Conservation (phyloP, 2,329 filamentous ascomycete species). For the Achaetomium macrosporum region DNA sequence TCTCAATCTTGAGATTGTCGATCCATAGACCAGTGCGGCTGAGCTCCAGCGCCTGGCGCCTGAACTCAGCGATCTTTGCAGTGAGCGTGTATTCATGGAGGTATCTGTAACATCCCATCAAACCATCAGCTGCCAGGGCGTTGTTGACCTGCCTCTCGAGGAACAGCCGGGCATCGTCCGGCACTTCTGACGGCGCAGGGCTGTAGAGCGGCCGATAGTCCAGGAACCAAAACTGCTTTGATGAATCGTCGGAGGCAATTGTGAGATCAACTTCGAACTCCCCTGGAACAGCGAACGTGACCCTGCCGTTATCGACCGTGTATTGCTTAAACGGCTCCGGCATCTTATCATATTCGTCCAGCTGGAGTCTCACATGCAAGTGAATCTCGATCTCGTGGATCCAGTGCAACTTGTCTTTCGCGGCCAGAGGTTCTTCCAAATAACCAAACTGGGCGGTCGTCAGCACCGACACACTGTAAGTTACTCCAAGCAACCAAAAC, state of each 20-base stretch:
- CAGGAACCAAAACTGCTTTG: conserved; percentile 87
- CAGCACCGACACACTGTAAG: conserved; percentile 20
- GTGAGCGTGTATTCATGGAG: conserved; percentile 85
- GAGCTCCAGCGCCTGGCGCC: conserved; percentile 68
- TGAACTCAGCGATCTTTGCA: conserved; percentile 80
- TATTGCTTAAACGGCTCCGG: conserved; percentile 74
- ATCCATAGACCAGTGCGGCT: conserved; percentile 65
- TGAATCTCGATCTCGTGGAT: conserved; percentile 78
- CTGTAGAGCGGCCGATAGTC: conserved; percentile 81
- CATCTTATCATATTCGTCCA: conserved; percentile 72
- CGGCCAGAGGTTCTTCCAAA: conserved; percentile 65
- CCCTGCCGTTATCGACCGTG: conserved; percentile 75
- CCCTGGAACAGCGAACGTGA: conserved; percentile 73
- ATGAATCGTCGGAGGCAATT: conserved; percentile 76
- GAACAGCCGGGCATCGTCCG: conserved; percentile 56
- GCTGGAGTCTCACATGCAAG: conserved; percentile 73
- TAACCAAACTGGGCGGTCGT: conserved; percentile 57
- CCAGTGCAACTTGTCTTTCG: conserved; percentile 66
- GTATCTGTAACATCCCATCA: conserved; percentile 76
- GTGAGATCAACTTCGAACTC: conserved; percentile 94
- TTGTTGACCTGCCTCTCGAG: conserved; percentile 70
- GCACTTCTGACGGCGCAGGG: conserved; percentile 57
- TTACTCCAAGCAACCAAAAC: conserved; percentile 25
- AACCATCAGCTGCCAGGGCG: conserved; percentile 61
- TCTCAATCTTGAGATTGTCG: conserved; percentile 69